A percentile compares a stretch with the other conserved stretches of the same genome.
Evolutionary conservation across 371 early-diverging fungal genomes (phyloP).

Genomic region (Entomophthora muscae): DNA sequence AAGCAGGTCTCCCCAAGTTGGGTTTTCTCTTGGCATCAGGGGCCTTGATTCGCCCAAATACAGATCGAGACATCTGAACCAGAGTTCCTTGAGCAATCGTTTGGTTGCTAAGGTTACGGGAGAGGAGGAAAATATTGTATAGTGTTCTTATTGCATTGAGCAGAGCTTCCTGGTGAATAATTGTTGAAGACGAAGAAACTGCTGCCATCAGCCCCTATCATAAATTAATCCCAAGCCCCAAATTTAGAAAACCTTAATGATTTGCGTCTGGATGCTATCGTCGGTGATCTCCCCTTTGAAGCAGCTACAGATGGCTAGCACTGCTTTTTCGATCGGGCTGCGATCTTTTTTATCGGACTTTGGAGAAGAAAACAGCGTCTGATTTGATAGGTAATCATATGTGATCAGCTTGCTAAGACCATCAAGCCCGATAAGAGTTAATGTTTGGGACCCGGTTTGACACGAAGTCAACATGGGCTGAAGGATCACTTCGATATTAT

Average conservation of each 20-base stretch:
- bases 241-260: conserved; percentile 37
- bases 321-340: conserved; percentile 26
- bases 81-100: conserved; percentile 73
- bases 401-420: conserved; percentile 4
- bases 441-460: not conserved
- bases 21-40: not conserved
- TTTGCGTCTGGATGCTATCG: conserved; percentile 52
- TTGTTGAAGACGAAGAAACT: conserved; percentile 42
- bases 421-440: not conserved
- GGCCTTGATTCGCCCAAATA: conserved; percentile 41
- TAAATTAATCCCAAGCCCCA: conserved; percentile 11
- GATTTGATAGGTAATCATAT: conserved; percentile 3
- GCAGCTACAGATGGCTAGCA: conserved; percentile 33
- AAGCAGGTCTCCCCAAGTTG: not conserved
- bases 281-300: conserved; percentile 51
- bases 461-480: not conserved
- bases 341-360: not conserved
- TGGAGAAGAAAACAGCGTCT: not conserved
- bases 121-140: conserved; percentile 47
- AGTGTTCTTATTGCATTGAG: conserved; percentile 58
- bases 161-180: conserved; percentile 56
- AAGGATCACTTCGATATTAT: conserved; percentile 6
- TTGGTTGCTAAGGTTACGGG: conserved; percentile 55
- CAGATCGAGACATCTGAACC: conserved; percentile 74
- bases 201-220: conserved; percentile 62